Evolutionary conservation across 331 rosid species (phyloP).

Genomic region (Pyracantha coccinea): DNA sequence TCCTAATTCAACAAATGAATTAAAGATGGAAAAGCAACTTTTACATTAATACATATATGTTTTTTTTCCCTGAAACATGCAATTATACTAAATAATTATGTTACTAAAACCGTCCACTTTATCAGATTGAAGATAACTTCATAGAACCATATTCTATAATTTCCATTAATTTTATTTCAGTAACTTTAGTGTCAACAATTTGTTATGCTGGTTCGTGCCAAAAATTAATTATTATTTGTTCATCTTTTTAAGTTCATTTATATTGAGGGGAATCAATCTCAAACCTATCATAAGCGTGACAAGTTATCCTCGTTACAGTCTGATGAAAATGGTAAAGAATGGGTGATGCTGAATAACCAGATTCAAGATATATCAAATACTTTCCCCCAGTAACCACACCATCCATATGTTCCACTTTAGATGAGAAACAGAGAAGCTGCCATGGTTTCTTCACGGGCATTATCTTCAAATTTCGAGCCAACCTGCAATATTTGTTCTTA

Average conservation of each 20-base stretch:
- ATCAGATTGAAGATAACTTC: background rate
- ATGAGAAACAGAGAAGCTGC: background rate
- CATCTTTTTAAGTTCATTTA: too few species aligned
- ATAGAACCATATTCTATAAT: background rate
- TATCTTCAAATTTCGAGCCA: too few species aligned
- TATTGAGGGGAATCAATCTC: too few species aligned
- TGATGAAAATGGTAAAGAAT: background rate
- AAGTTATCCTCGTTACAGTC: too few species aligned
- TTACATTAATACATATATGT: background rate
- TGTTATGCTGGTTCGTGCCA: too few species aligned
- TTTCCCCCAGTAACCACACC: background rate
- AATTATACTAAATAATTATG: background rate
- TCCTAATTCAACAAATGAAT: too few species aligned
- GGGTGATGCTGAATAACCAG: background rate
- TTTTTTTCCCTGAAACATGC: too few species aligned
- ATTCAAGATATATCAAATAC: background rate
- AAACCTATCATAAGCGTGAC: too few species aligned
- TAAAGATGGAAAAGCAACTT: background rate
- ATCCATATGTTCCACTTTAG: background rate
- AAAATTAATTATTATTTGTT: too few species aligned
- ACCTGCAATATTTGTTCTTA: background rate
- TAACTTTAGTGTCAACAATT: too few species aligned
- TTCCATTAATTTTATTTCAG: background rate
- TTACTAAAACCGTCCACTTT: background rate
- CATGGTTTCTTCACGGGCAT: background rate